A percentile compares a stretch with the other conserved stretches of the same genome.
Conservation (phyloP, 2,329 filamentous ascomycete genomes). For the Elsinoe arachidis region DNA sequence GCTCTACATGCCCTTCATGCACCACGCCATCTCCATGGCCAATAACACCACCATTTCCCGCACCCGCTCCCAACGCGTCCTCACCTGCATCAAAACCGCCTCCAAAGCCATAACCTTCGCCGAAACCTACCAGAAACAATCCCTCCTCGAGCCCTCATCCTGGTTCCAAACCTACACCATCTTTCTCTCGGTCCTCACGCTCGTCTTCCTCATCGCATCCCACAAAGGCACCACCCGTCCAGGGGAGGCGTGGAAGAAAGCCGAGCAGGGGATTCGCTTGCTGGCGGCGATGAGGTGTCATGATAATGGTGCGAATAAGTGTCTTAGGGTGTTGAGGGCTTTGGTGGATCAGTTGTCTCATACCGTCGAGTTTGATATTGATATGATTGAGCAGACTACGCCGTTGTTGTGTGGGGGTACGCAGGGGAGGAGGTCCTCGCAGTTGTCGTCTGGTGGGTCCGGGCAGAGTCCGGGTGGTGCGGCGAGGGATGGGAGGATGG, state of each 20-base stretch:
- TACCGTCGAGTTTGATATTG: constrained; percentile 11
- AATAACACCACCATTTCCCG: not conserved
- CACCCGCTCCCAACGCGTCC: constrained; percentile 5
- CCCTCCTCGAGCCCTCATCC: constrained; percentile 3
- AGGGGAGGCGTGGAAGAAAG: constrained; percentile 11
- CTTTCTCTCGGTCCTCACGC: constrained; percentile 6
- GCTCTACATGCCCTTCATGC: constrained; percentile 13
- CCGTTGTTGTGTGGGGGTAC: not conserved
- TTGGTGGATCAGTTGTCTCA: constrained; percentile 8
- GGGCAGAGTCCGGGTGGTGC: not conserved
- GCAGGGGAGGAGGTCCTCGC: not conserved
- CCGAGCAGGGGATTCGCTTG: constrained; percentile 7
- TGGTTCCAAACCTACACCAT: constrained; percentile 13
- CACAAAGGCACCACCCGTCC: constrained; percentile 8
- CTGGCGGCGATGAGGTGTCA: constrained; percentile 4
- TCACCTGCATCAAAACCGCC: constrained; percentile 11
- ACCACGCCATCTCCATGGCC: constrained; percentile 4
- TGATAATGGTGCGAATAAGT: constrained; percentile 7
- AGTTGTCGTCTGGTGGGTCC: not conserved
- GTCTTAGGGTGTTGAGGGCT: not conserved
- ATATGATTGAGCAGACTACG: constrained; percentile 7
- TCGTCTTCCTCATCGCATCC: constrained; percentile 11
- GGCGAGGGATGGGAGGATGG: not conserved
- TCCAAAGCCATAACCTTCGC: constrained; percentile 8
- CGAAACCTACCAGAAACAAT: not conserved